These are phyloP conservation scores for Inonotus obliquus DNA, from an alignment of 1,284 basidiomycete genomes.

Conservation along the genomic window DNA sequence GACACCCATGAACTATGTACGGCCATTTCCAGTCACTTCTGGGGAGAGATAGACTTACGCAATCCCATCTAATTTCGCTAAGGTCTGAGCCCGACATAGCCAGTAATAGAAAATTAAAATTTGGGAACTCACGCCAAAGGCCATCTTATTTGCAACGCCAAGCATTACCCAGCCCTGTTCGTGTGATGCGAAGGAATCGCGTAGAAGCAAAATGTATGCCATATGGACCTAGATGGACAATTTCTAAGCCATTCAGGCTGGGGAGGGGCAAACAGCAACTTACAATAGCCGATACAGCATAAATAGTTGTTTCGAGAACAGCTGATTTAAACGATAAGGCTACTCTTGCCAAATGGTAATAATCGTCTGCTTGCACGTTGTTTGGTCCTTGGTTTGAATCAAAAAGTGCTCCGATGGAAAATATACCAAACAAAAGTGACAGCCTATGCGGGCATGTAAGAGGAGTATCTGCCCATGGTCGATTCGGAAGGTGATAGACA, in stretches of 20 bases:
- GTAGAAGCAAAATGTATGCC: constrained; percentile 53
- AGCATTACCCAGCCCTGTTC: constrained; percentile 48
- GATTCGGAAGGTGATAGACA: constrained; percentile 17
- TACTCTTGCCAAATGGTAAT: constrained; percentile 49
- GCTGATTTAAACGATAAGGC: constrained; percentile 45
- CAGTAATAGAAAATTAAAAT: neutral
- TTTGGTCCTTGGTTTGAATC: constrained; percentile 41
- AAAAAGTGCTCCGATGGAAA: constrained; percentile 47
- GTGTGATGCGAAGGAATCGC: constrained; percentile 43
- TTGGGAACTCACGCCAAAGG: constrained; percentile 45
- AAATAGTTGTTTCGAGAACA: constrained; percentile 43
- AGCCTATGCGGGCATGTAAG: constrained; percentile 37
- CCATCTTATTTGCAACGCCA: constrained; percentile 54
- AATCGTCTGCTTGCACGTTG: constrained; percentile 50
- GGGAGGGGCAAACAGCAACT: constrained; percentile 19
- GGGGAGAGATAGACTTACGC: constrained; percentile 38
- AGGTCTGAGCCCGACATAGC: neutral
- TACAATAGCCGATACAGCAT: constrained; percentile 49
- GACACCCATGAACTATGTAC: too few relatives aligned
- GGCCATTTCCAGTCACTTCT: neutral
- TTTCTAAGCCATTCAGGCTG: neutral
- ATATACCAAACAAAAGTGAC: constrained; percentile 51
- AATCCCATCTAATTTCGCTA: constrained; percentile 53
- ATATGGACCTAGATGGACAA: constrained; percentile 44
- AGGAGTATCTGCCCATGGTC: constrained; percentile 13